phyloP scores from a whole-genome alignment of 2,329 filamentous ascomycete genomes.

The Nannizziopsis arthrosporioides region DNA sequence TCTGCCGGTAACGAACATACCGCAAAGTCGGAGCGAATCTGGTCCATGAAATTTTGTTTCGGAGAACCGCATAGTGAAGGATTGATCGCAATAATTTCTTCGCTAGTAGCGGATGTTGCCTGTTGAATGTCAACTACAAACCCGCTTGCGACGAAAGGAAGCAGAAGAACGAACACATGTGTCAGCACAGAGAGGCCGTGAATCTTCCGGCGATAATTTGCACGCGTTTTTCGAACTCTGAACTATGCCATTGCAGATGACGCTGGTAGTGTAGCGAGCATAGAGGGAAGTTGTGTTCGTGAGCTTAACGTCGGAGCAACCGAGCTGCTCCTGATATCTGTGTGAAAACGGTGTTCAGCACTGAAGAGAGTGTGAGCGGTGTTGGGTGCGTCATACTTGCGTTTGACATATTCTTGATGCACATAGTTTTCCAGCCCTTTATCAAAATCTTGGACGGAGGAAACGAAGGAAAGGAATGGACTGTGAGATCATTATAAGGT shows the following conservation, averaged over 20 bases:
- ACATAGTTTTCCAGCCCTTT: slow-evolving; percentile 60
- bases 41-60: slow-evolving; percentile 52
- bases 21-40: slow-evolving; percentile 86
- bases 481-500: slow-evolving; percentile 36
- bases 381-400: slow-evolving; percentile 50
- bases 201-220: slow-evolving; percentile 49
- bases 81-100: slow-evolving; percentile 71
- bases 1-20: slow-evolving; percentile 75
- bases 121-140: slow-evolving; percentile 25
- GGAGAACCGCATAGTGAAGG: slow-evolving; percentile 58
- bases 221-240: slow-evolving; percentile 73
- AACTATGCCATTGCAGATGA: slow-evolving; percentile 86
- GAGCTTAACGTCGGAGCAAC: slow-evolving; percentile 66
- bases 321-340: slow-evolving; percentile 72
- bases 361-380: not conserved
- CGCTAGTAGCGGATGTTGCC: slow-evolving; percentile 77
- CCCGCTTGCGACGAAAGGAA: not conserved
- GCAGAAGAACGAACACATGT: slow-evolving; percentile 55
- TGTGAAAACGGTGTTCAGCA: slow-evolving; percentile 9
- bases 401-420: slow-evolving; percentile 58
- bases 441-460: slow-evolving; percentile 66
- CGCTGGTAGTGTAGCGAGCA: slow-evolving; percentile 81
- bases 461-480: slow-evolving; percentile 75
- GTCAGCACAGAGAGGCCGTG: slow-evolving; percentile 73
- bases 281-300: slow-evolving; percentile 72